Conservation (phyloP, 192 early-diverging fungal genomes). For the Podila epicladia region DNA sequence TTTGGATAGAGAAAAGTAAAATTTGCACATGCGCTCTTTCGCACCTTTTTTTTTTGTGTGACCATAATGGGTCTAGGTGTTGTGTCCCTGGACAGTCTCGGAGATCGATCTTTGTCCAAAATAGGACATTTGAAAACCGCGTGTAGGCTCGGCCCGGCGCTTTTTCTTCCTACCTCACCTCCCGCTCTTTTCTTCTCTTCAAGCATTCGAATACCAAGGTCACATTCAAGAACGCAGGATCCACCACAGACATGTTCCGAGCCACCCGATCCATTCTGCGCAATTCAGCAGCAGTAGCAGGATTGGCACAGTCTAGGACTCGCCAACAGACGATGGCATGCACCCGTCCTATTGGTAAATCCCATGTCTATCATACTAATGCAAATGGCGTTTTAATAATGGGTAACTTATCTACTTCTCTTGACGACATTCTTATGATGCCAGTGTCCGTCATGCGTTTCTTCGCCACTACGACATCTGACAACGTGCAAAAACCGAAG, state of each 20-base stretch:
- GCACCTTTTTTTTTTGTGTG: too few species aligned
- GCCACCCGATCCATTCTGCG: slow-evolving; percentile 20
- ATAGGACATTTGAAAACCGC: background rate
- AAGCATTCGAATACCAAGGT: background rate
- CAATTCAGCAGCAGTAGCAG: background rate
- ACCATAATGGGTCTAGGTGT: too few species aligned
- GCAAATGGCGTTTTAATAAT: background rate
- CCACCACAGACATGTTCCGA: slow-evolving; percentile 21
- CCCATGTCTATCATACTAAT: background rate
- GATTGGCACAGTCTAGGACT: slow-evolving; percentile 1
- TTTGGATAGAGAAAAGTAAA: too few species aligned
- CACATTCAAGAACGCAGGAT: background rate
- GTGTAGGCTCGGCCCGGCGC: background rate
- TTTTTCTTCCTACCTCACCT: background rate
- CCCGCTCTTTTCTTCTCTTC: background rate
- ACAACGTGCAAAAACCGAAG: slow-evolving; percentile 21
- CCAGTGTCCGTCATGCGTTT: slow-evolving; percentile 23
- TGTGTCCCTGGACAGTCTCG: background rate
- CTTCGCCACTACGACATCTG: slow-evolving; percentile 12
- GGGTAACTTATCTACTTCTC: background rate
- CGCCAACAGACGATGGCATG: slow-evolving; percentile 4
- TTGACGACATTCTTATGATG: background rate
- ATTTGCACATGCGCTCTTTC: too few species aligned
- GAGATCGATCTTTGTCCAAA: background rate
- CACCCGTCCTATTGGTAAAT: slow-evolving; percentile 24